Percentiles rank a stretch among this genome's conserved stretches.
Evolutionary conservation across 139 green algal species (phyloP).

Genomic region (Ulvella scutata): DNA sequence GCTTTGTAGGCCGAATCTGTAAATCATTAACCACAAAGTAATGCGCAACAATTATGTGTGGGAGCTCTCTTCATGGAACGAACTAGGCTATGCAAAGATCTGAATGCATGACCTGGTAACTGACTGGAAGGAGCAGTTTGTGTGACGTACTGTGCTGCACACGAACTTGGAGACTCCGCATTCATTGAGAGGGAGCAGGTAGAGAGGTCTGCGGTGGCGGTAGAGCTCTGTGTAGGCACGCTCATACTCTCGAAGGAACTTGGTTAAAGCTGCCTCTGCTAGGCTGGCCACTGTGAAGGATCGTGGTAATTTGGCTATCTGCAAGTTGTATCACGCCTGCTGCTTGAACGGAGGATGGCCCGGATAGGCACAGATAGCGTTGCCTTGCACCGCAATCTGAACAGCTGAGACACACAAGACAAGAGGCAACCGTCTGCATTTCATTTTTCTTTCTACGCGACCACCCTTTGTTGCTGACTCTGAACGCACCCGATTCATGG

Average conservation of each 20-base stretch:
- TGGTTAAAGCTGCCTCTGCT: slow-evolving; percentile 35
- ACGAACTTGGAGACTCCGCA: slow-evolving; percentile 62
- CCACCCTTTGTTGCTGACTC: too few species aligned
- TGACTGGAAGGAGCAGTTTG: neutral
- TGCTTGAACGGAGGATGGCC: too few species aligned
- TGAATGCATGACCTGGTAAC: neutral
- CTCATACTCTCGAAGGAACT: slow-evolving; percentile 40
- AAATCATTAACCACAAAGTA: neutral
- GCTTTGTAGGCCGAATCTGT: slow-evolving; percentile 31
- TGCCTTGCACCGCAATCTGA: too few species aligned
- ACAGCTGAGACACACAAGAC: too few species aligned
- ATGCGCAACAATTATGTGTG: neutral
- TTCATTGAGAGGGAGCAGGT: slow-evolving; percentile 61
- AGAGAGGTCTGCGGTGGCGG: slow-evolving; percentile 40
- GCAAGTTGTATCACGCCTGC: too few species aligned
- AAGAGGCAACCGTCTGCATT: too few species aligned
- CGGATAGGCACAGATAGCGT: too few species aligned
- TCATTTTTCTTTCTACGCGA: too few species aligned
- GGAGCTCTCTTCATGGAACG: neutral
- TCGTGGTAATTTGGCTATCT: slow-evolving; percentile 30
- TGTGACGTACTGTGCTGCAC: slow-evolving; percentile 43
- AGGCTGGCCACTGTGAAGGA: slow-evolving; percentile 26
- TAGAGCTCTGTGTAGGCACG: slow-evolving; percentile 55
- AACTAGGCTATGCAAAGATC: neutral
- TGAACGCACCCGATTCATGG: too few species aligned